Evolutionary conservation across 305 asterid genomes (phyloP).

Genomic region (Rubia peregrina): DNA sequence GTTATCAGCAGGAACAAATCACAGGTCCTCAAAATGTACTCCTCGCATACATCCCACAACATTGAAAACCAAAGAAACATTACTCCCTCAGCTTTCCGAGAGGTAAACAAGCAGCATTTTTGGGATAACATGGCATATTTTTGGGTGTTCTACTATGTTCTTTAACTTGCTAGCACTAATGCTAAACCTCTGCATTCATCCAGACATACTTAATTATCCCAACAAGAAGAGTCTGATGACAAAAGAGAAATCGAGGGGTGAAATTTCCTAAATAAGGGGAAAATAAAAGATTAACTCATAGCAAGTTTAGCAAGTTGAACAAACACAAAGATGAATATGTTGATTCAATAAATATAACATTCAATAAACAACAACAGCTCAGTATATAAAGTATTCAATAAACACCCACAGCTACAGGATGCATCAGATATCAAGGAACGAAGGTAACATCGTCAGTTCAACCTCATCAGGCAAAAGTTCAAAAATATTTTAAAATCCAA

Average conservation of each 20-base stretch:
- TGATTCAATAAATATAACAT: too few relatives aligned
- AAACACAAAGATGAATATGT: too few relatives aligned
- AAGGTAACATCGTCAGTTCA: too few relatives aligned
- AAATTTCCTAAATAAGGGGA: not conserved
- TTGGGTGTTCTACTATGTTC: constrained; percentile 12
- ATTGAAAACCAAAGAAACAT: constrained; percentile 4
- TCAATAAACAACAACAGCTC: too few relatives aligned
- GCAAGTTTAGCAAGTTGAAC: too few relatives aligned
- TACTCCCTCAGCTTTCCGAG: not conserved
- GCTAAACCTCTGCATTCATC: constrained; percentile 9
- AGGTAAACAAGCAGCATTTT: not conserved
- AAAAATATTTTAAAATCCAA: too few relatives aligned
- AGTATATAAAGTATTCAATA: too few relatives aligned
- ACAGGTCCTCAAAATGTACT: not conserved
- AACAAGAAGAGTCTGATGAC: not conserved
- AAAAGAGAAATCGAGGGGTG: not conserved
- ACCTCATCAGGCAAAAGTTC: too few relatives aligned
- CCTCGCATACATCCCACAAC: constrained; percentile 13
- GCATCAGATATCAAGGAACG: too few relatives aligned
- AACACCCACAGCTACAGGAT: too few relatives aligned
- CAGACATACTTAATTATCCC: not conserved
- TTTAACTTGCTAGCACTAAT: constrained; percentile 13
- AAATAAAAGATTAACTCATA: not conserved
- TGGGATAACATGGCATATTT: constrained; percentile 1
- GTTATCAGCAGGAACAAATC: constrained; percentile 3